Base-by-base conservation (phyloP, 2,329 filamentous ascomycete genomes). In the Aureobasidium leucospermi region DNA sequence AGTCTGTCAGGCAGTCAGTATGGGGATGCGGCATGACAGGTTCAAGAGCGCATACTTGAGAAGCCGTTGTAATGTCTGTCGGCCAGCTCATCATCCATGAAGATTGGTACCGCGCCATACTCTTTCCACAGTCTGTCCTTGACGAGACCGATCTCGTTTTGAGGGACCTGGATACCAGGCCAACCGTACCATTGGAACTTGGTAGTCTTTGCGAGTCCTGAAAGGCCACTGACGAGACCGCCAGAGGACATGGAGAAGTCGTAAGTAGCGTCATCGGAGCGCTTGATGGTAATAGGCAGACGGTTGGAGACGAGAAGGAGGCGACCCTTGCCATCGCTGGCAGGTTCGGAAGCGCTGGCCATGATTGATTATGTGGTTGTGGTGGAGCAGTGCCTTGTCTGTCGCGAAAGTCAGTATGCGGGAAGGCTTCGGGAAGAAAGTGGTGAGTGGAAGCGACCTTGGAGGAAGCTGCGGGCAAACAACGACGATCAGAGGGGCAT, bases 171-270 rank as follows among this genome's bases (percentile, higher is more conserved):
- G 51, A 96, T 77, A 39, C 94, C 94, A 0, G 94, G 92, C 93
- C 94, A 97, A 66, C 94, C 94, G 75, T 97, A 97, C 94, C 94
- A 99, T 74, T 94, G 89, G 75, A 97, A 97, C 66, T 87, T 93
- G 29, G 90, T 96, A 34, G 90, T 88, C 76, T 96, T 96, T 68
- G 89, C 87, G 61, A 97, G 78, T 29, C 94, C 94, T 66, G 90
- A 96, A 62, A 99, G 80, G 19, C 94, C 94, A 53, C 90, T 96
- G 68, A 97, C 94, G 42, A 99, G 83, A 42, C 94, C 94, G 60
- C 94, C 94, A 1, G 94, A 97, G 48, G 93, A 97, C 89, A 96
- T 96, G 72, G 88, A 90, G 75, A 96, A 96, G 69, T 86, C 84
- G 78, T 96, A 99, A 73, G 88, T 87, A 68, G 90, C 92, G 79